phyloP scores from a whole-genome alignment of 2,329 filamentous ascomycete species.

The Colletotrichum graminicola region DNA sequence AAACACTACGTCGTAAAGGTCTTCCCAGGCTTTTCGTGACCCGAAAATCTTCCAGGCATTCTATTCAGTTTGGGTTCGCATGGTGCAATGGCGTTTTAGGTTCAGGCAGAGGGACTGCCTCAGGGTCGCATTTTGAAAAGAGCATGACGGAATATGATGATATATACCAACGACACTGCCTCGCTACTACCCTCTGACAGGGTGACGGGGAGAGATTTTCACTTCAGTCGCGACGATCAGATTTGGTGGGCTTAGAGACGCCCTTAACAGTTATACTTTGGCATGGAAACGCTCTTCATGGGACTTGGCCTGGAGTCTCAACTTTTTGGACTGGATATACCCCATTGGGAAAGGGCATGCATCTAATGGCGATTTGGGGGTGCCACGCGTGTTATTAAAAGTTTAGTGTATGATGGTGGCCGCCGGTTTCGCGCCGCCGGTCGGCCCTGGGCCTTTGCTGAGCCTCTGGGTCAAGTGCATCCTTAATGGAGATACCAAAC shows the following conservation, averaged over 20 bases:
- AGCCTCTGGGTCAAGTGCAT: neutral
- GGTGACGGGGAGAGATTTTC: slow-evolving; percentile 18
- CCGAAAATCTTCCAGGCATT: slow-evolving; percentile 18
- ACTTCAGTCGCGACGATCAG: slow-evolving; percentile 26
- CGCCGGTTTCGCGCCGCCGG: neutral
- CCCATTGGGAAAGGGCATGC: slow-evolving; percentile 29
- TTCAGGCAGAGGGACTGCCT: slow-evolving; percentile 31
- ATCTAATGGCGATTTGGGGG: slow-evolving; percentile 29
- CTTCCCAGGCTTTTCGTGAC: slow-evolving; percentile 55
- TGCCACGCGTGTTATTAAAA: slow-evolving; percentile 26
- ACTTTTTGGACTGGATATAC: slow-evolving; percentile 41
- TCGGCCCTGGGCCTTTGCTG: too few species aligned
- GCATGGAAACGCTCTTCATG: slow-evolving; percentile 21
- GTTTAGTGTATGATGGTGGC: slow-evolving; percentile 4
- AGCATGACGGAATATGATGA: slow-evolving; percentile 18
- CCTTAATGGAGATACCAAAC: slow-evolving; percentile 9
- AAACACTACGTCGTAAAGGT: slow-evolving; percentile 57
- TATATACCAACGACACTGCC: slow-evolving; percentile 29
- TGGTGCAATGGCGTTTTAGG: slow-evolving; percentile 37
- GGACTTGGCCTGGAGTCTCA: slow-evolving; percentile 1
- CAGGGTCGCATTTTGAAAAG: slow-evolving; percentile 10
- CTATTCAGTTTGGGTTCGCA: slow-evolving; percentile 25
- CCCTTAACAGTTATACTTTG: slow-evolving; percentile 17
- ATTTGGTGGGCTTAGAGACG: slow-evolving; percentile 15
- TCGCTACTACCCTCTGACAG: neutral